Percentiles rank a stretch among this genome's conserved stretches.
Evolutionary conservation across 2,329 filamentous ascomycete genomes (phyloP).

Genomic region (Rosellinia necatrix): DNA sequence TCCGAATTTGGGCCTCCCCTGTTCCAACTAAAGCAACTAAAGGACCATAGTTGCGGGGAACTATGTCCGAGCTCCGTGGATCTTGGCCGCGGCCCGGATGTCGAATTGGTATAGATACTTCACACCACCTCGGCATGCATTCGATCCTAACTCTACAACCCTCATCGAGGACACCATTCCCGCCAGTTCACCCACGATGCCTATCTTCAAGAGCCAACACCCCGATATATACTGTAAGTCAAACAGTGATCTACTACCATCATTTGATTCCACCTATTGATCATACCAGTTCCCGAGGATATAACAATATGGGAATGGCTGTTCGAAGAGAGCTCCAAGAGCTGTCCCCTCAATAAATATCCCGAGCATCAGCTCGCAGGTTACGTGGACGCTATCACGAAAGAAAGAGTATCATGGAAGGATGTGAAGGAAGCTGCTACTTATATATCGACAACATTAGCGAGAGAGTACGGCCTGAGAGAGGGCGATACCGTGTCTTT

Average conservation of each 20-base stretch:
- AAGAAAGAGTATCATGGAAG: constrained; percentile 61
- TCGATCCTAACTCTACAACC: too few species aligned
- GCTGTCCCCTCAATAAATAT: constrained; percentile 32
- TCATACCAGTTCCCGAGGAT: constrained; percentile 25
- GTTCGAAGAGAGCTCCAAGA: constrained; percentile 29
- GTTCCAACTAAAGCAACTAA: too few species aligned
- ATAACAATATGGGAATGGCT: constrained; percentile 37
- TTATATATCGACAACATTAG: constrained; percentile 63
- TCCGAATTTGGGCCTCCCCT: too few species aligned
- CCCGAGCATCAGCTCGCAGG: constrained; percentile 32
- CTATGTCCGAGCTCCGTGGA: too few species aligned
- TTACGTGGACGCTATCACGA: constrained; percentile 57
- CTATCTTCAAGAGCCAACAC: constrained; percentile 32
- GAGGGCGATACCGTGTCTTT: constrained; percentile 62
- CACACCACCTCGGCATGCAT: too few species aligned
- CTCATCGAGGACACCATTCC: too few species aligned
- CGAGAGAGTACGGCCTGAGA: constrained; percentile 57
- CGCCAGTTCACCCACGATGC: too few species aligned
- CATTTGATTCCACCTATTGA: neutral
- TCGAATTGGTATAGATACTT: too few species aligned
- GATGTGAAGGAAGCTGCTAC: constrained; percentile 62
- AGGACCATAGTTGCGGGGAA: too few species aligned
- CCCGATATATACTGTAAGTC: constrained; percentile 31
- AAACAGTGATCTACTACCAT: neutral
- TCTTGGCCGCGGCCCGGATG: too few species aligned